Percentiles rank a stretch among this genome's conserved stretches.
phyloP scores from a whole-genome alignment of 2,329 filamentous ascomycete genomes.

The Fusarium sp. region DNA sequence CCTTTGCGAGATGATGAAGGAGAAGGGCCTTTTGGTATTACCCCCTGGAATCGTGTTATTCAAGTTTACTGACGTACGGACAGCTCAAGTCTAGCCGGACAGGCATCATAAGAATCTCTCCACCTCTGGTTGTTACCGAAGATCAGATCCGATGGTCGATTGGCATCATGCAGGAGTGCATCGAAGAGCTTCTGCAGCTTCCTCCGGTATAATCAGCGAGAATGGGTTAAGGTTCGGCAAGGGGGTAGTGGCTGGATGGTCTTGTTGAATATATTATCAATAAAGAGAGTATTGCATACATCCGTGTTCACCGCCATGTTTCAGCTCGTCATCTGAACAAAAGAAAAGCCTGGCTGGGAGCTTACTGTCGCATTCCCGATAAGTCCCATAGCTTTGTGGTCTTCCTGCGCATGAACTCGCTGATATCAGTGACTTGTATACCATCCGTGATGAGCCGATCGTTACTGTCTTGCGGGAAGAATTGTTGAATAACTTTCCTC shows the following conservation, averaged over 20 bases:
- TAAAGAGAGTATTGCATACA: neutral
- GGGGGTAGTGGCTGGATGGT: neutral
- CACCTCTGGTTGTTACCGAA: slow-evolving; percentile 94
- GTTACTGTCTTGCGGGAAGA: slow-evolving; percentile 2
- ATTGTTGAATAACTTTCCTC: neutral
- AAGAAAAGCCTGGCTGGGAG: neutral
- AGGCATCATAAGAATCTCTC: slow-evolving; percentile 97
- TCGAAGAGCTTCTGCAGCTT: slow-evolving; percentile 74
- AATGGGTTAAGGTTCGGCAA: neutral
- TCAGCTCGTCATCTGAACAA: no score
- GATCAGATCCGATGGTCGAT: slow-evolving; percentile 83
- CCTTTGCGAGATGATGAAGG: slow-evolving; percentile 92
- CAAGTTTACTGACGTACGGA: neutral
- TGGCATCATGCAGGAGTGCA: slow-evolving; percentile 82
- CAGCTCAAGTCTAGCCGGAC: slow-evolving; percentile 89
- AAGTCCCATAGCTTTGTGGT: slow-evolving; percentile 2
- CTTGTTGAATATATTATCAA: neutral
- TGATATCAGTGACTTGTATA: neutral
- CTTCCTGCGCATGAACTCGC: slow-evolving; percentile 1
- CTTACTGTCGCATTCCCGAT: slow-evolving; percentile 5
- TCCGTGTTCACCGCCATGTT: neutral
- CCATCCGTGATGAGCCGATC: neutral
- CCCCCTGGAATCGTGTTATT: neutral
- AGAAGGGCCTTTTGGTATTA: slow-evolving; percentile 89
- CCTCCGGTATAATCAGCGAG: neutral